A percentile compares a stretch with the other conserved stretches of the same genome.
Conservation (phyloP, 495 filamentous ascomycete genomes). For the Tuber microsphaerosporum region DNA sequence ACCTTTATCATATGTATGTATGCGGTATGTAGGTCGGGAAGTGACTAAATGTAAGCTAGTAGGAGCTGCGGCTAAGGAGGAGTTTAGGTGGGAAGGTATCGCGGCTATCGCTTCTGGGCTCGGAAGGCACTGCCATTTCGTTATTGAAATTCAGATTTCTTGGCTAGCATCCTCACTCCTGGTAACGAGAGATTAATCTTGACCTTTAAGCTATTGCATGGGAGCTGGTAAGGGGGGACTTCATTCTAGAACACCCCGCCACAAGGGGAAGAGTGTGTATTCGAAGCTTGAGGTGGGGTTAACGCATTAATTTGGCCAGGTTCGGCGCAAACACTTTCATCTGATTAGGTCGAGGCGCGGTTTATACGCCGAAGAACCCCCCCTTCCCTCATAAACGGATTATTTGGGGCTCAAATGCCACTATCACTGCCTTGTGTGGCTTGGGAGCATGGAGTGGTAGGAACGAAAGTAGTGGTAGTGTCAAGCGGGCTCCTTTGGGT, state of each 20-base stretch:
- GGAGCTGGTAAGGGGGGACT: background rate
- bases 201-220: background rate
- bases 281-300: background rate
- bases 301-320: background rate
- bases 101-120: background rate
- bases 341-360: background rate
- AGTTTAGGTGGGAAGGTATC: background rate
- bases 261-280: background rate
- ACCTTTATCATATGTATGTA: background rate
- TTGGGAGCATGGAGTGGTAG: background rate
- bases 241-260: background rate
- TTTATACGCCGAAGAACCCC: background rate
- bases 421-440: background rate
- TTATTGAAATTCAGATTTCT: background rate
- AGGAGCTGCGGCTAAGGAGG: background rate
- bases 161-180: background rate
- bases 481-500: background rate
- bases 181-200: background rate
- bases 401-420: background rate
- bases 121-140: background rate
- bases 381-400: background rate
- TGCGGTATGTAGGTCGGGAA: background rate
- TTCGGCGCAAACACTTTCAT: background rate
- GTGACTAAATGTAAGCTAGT: background rate
- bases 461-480: background rate